phyloP scores from a whole-genome alignment of 2,329 filamentous ascomycete genomes.

The Ceratocystis huliohia region DNA sequence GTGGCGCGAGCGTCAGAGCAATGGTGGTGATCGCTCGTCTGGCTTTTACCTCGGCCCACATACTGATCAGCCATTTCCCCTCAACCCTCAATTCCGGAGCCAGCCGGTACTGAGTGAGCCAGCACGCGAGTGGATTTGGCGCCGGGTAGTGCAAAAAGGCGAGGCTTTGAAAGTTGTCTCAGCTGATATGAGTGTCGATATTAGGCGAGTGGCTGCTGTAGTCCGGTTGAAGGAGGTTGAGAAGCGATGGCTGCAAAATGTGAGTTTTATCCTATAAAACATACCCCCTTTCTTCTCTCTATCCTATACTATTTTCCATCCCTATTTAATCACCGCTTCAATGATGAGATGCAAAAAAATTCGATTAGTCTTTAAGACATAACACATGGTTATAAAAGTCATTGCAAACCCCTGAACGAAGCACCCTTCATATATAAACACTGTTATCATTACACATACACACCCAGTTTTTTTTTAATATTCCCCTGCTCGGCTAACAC shows the following conservation, averaged over 20 bases:
- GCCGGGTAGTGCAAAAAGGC: constrained; percentile 50
- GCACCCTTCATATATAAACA: constrained; percentile 4
- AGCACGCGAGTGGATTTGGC: constrained; percentile 61
- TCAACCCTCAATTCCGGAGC: constrained; percentile 58
- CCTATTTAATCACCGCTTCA: constrained; percentile 17
- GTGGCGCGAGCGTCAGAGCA: constrained; percentile 21
- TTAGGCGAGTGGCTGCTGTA: constrained; percentile 73
- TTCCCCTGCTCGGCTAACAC: constrained; percentile 24
- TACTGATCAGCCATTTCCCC: constrained; percentile 52
- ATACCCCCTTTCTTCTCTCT: constrained; percentile 9
- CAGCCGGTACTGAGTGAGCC: constrained; percentile 61
- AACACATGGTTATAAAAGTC: constrained; percentile 72
- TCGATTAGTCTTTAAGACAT: constrained; percentile 99
- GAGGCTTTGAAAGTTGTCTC: constrained; percentile 64
- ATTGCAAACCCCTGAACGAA: constrained; percentile 59
- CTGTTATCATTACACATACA: no score
- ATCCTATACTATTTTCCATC: neutral
- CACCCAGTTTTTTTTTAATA: no score
- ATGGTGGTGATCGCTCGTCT: constrained; percentile 23
- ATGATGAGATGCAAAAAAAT: constrained; percentile 55
- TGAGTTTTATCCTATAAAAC: constrained; percentile 36
- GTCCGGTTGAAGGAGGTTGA: constrained; percentile 78
- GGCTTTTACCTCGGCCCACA: constrained; percentile 30
- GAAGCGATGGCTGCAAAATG: constrained; percentile 61
- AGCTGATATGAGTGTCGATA: constrained; percentile 63